Percentiles rank a stretch among this genome's conserved stretches.
phyloP scores from a whole-genome alignment of 129 eudicot genomes.

The Solidago caesia region DNA sequence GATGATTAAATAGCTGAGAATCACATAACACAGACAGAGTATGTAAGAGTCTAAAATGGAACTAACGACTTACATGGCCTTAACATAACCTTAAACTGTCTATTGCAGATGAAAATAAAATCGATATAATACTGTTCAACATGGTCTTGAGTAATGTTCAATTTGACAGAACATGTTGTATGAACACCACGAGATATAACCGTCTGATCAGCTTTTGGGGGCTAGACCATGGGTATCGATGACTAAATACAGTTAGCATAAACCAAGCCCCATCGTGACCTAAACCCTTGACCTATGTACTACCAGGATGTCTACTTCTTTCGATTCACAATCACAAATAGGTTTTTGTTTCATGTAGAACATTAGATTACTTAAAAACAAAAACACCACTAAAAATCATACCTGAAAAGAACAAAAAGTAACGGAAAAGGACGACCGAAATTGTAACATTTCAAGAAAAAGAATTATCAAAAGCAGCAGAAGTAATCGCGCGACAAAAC shows the following conservation, averaged over 20 bases:
- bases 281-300: too few species aligned
- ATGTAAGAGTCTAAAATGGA: neutral
- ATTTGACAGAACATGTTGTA: too few species aligned
- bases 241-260: too few species aligned
- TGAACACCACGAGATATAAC: too few species aligned
- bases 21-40: neutral
- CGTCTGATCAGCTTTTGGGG: too few species aligned
- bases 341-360: neutral
- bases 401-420: slow-evolving; percentile 29
- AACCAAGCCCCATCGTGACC: too few species aligned
- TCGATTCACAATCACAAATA: too few species aligned
- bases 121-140: too few species aligned
- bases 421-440: neutral
- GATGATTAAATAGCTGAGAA: neutral
- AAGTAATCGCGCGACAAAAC: slow-evolving; percentile 80
- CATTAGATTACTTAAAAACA: neutral
- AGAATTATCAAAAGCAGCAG: slow-evolving; percentile 92
- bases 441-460: slow-evolving; percentile 44
- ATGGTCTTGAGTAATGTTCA: too few species aligned
- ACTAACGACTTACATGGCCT: neutral
- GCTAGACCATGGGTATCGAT: too few species aligned
- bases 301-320: too few species aligned
- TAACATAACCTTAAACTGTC: neutral
- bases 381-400: neutral
- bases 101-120: too few species aligned